Evolutionary conservation across 768 basidiomycete genomes (phyloP).

Genomic region (Strobilomyces dryophilus): DNA sequence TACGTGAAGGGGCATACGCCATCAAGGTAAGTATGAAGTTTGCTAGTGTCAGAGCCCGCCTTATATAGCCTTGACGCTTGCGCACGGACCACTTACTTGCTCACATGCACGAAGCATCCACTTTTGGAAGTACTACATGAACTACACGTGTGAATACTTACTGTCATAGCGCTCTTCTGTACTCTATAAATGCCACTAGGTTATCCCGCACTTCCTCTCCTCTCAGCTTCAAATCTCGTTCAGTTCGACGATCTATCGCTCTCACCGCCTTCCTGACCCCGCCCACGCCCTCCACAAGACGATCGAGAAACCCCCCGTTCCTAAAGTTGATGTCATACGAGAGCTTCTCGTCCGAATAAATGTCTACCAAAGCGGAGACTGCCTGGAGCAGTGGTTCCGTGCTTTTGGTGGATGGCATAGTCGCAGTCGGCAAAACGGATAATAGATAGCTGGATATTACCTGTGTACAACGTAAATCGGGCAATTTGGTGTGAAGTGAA

Average conservation of each 20-base stretch:
- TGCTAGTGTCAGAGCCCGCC: neutral
- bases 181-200: constrained; percentile 69
- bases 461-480: constrained; percentile 31
- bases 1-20: constrained; percentile 2
- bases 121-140: neutral
- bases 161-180: constrained; percentile 53
- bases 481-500: neutral
- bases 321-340: constrained; percentile 83
- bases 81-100: constrained; percentile 28
- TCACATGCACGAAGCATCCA: neutral
- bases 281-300: constrained; percentile 56
- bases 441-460: constrained; percentile 62
- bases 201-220: constrained; percentile 79
- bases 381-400: constrained; percentile 75
- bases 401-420: constrained; percentile 38
- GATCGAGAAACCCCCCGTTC: constrained; percentile 51
- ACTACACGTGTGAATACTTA: too few species aligned
- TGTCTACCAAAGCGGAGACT: constrained; percentile 82
- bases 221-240: constrained; percentile 57
- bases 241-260: constrained; percentile 62
- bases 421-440: constrained; percentile 50
- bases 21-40: constrained; percentile 37
- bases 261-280: constrained; percentile 59
- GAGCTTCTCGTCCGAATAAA: constrained; percentile 83
- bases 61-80: constrained; percentile 28